Conservation (phyloP, 225 moss, liverwort and hornwort species). For the Polytrichum formosum region DNA sequence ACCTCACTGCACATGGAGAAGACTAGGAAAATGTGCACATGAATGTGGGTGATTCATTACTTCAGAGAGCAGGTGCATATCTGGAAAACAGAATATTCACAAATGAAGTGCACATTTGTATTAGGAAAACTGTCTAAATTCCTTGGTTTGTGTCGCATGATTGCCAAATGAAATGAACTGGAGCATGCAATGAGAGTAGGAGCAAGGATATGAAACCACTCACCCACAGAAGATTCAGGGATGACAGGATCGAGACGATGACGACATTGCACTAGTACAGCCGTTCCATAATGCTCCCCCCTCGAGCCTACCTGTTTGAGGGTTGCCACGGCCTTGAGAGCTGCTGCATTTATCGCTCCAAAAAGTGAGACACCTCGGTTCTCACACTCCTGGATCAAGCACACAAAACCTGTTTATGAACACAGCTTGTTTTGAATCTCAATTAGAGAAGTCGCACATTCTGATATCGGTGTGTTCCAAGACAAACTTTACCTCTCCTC, state of each 20-base stretch:
- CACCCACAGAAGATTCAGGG: slow-evolving; percentile 59
- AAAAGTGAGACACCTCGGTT: slow-evolving; percentile 37
- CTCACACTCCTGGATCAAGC: slow-evolving; percentile 49
- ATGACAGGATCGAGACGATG: slow-evolving; percentile 50
- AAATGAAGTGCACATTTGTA: too few species aligned
- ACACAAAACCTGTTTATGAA: background rate
- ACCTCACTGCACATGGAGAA: too few species aligned
- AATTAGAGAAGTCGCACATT: background rate
- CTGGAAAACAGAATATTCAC: too few species aligned
- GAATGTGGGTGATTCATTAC: background rate
- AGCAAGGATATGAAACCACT: background rate
- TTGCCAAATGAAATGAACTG: too few species aligned
- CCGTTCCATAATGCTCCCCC: slow-evolving; percentile 63
- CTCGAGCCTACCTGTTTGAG: slow-evolving; percentile 58
- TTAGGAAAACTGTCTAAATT: too few species aligned
- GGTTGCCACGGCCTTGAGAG: slow-evolving; percentile 56
- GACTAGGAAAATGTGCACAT: background rate
- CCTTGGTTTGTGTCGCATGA: too few species aligned
- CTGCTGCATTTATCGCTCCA: slow-evolving; percentile 64
- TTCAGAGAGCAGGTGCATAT: background rate
- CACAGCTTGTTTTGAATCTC: too few species aligned
- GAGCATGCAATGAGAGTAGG: background rate
- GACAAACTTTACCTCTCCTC: too few species aligned
- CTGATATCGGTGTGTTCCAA: background rate
- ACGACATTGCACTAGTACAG: slow-evolving; percentile 62